Conservation (phyloP, 129 eudicot genomes). For the Ambrosia artemisiifolia region DNA sequence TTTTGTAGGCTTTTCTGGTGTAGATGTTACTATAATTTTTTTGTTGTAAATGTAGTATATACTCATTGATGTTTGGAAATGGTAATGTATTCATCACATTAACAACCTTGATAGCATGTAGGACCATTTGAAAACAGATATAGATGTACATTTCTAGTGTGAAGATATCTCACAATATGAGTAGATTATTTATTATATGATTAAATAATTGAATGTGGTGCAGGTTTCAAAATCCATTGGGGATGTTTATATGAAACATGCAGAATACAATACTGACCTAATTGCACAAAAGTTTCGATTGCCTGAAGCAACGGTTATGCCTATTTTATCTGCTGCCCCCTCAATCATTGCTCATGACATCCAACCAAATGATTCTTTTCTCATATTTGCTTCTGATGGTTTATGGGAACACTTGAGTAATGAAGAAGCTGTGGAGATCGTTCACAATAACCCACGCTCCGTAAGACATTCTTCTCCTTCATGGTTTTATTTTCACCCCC, state of each 20-base stretch:
- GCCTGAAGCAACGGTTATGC: conserved; percentile 55
- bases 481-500: not conserved
- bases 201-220: conserved; percentile 21
- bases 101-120: no score
- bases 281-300: conserved; percentile 54
- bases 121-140: no score
- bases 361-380: conserved; percentile 61
- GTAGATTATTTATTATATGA: not conserved
- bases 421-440: conserved; percentile 70
- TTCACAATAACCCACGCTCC: conserved; percentile 55
- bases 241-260: conserved; percentile 66
- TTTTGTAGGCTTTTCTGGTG: not conserved
- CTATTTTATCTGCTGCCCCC: conserved; percentile 61
- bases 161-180: not conserved
- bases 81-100: no score
- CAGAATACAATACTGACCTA: conserved; percentile 50
- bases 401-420: conserved; percentile 78
- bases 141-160: no score
- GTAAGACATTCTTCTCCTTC: conserved; percentile 34
- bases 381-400: conserved; percentile 80
- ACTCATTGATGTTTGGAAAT: no score
- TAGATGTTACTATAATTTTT: not conserved
- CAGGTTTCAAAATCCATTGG: conserved; percentile 79
- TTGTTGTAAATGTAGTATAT: not conserved
- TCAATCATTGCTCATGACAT: conserved; percentile 58